phyloP scores from a whole-genome alignment of 192 early-diverging fungal genomes.

The Gaertneriomyces semiglobifer region DNA sequence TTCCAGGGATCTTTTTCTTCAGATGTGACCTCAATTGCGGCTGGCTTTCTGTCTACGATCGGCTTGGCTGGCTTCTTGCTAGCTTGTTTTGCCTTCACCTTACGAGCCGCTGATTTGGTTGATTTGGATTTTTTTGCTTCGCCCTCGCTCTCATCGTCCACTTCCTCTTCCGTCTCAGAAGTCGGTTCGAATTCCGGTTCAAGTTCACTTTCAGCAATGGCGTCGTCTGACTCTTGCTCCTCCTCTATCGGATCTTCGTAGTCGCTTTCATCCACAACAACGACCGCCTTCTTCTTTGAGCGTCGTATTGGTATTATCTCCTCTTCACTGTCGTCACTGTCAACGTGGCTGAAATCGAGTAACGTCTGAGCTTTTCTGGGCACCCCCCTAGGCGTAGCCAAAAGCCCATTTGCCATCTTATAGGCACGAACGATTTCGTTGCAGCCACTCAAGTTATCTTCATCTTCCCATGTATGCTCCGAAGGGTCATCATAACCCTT shows the following conservation, averaged over 20 bases:
- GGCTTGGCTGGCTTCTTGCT: not conserved
- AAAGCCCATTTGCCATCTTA: no score
- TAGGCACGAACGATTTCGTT: no score
- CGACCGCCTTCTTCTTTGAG: not conserved
- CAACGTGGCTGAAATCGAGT: no score
- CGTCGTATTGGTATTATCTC: not conserved
- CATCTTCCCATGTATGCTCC: conserved; percentile 20
- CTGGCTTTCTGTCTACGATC: not conserved
- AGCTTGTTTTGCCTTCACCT: no score
- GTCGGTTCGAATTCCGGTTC: conserved; percentile 3
- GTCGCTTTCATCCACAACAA: not conserved
- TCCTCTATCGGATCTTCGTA: not conserved
- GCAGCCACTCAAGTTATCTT: conserved; percentile 3
- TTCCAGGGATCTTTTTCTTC: conserved; percentile 39
- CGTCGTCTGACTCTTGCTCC: conserved; percentile 26
- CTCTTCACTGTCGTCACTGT: conserved; percentile 8
- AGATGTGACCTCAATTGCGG: no score
- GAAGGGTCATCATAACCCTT: not conserved
- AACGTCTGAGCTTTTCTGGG: no score
- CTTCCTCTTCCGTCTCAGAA: not conserved
- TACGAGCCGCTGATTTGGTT: no score
- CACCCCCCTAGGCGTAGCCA: no score
- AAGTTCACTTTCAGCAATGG: conserved; percentile 8
- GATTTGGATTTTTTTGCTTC: no score
- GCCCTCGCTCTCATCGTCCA: not conserved